Percentiles rank a stretch among this genome's conserved stretches.
These are phyloP conservation scores for Tricholoma flavovirens DNA, from an alignment of 768 basidiomycete species.

Conservation along the genomic window DNA sequence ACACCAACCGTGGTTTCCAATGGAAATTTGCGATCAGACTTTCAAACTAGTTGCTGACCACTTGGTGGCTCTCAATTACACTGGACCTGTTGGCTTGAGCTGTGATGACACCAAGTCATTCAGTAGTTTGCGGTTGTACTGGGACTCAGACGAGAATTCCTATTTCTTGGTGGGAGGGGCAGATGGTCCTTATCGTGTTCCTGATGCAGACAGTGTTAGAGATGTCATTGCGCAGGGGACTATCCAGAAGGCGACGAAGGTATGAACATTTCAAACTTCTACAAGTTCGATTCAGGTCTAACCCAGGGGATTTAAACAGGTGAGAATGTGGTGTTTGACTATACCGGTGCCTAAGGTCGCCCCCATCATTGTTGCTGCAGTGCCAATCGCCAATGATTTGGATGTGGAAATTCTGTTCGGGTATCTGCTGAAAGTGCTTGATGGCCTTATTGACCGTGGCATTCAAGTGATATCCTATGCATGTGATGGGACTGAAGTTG, in stretches of 20 bases:
- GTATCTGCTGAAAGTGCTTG: background rate
- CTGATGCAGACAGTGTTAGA: slow-evolving; percentile 15
- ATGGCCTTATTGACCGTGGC: background rate
- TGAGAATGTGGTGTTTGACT: background rate
- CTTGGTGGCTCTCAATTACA: too few relatives aligned
- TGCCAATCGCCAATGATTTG: background rate
- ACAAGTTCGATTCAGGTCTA: too few relatives aligned
- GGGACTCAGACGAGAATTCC: background rate
- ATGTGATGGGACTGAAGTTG: too few relatives aligned
- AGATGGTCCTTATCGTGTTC: background rate
- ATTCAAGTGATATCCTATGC: background rate
- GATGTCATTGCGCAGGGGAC: slow-evolving; percentile 7
- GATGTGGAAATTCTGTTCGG: background rate
- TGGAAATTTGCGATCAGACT: too few relatives aligned
- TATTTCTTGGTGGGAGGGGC: too few relatives aligned
- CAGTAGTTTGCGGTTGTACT: background rate
- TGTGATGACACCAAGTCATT: background rate
- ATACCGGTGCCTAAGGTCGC: too few relatives aligned
- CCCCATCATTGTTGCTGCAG: background rate
- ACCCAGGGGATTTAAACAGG: too few relatives aligned
- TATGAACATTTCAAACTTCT: slow-evolving; percentile 4
- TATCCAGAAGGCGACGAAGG: slow-evolving; percentile 19
- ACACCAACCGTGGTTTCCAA: too few relatives aligned
- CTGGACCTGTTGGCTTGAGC: too few relatives aligned
- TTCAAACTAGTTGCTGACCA: too few relatives aligned